These are phyloP conservation scores for Globisporangium radiosum DNA, from an alignment of 352 stramenopile genomes.

Conservation along the genomic window DNA sequence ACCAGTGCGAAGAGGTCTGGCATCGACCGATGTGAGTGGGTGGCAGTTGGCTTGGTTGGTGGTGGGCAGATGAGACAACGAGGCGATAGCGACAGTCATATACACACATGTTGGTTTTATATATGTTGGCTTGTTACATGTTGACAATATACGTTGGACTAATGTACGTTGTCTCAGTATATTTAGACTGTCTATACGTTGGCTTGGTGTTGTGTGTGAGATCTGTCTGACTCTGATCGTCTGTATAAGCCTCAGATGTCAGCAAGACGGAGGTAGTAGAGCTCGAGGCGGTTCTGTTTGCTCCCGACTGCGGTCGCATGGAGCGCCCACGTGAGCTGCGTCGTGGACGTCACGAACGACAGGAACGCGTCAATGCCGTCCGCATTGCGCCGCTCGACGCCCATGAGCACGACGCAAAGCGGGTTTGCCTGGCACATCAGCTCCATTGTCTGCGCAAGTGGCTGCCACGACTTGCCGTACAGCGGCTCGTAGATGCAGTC, in stretches of 20 bases:
- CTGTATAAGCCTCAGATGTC: too few relatives aligned
- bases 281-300: constrained; percentile 55
- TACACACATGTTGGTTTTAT: too few relatives aligned
- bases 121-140: too few relatives aligned
- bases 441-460: constrained; percentile 86
- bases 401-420: constrained; percentile 56
- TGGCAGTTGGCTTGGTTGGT: too few relatives aligned
- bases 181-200: too few relatives aligned
- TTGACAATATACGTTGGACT: too few relatives aligned
- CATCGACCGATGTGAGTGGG: constrained; percentile 72
- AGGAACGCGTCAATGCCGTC: constrained; percentile 82
- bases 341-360: constrained; percentile 41
- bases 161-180: too few relatives aligned
- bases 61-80: neutral
- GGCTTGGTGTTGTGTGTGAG: too few relatives aligned
- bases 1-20: constrained; percentile 93
- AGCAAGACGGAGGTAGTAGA: constrained; percentile 53
- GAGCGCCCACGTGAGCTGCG: constrained; percentile 36
- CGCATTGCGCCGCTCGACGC: constrained; percentile 72
- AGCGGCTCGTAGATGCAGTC: constrained; percentile 94
- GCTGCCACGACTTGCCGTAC: constrained; percentile 89
- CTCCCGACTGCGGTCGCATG: constrained; percentile 35
- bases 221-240: too few relatives aligned
- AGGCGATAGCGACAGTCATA: neutral
- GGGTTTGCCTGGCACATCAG: constrained; percentile 52